Base-by-base conservation (phyloP, 2,329 filamentous ascomycete species). In the Aspergillus aculeatus region DNA sequence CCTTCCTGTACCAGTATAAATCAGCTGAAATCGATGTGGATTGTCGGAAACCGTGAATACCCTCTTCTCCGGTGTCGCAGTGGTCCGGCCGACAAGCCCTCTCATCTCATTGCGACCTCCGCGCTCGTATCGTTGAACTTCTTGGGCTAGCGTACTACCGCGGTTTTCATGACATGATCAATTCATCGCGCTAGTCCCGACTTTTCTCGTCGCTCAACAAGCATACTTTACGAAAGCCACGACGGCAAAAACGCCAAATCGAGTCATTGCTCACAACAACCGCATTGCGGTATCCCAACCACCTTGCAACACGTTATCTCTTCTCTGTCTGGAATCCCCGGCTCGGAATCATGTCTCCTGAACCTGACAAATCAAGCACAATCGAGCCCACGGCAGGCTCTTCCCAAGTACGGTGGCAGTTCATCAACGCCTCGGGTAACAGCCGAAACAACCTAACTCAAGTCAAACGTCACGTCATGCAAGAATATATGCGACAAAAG, bases 391-490 rank as follows among this genome's bases (percentile, higher is more conserved):
- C 57, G 29, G 57, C 55, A 44, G 55, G 60, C 21, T 23, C 62
- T 16, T 50, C 61, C 54, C 65, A 62, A 35, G 65, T 58, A 50
- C 69, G 71, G 32, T 78, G 75, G 69, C 74, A 77, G 59, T 78
- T 78, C 56, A 77, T 78, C 56, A 75, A 78, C 60, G 68, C 72
- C 58, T 77, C 72, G 10, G 68, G 71, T 54, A 71, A 74, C 49
- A 71, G 68, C 54, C 68, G 73, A 23, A 67, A 62, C 51, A 78
- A 77, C 47, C 63, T 76, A 48, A 78, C 75, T 1, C 73, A 71
- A 60, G 76, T 78, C 41, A 77, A 77, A 54, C 74, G 75, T 23
- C 76, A 78, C 75, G 76, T 78, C 6, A 78, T 78, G 76, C 73
- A 77, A 60, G 75, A 78, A 54, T 77, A 73, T 61, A 75, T 77